These are phyloP conservation scores for Dalbergia cultrata DNA, from an alignment of 306 rosid genomes.

Conservation along the genomic window DNA sequence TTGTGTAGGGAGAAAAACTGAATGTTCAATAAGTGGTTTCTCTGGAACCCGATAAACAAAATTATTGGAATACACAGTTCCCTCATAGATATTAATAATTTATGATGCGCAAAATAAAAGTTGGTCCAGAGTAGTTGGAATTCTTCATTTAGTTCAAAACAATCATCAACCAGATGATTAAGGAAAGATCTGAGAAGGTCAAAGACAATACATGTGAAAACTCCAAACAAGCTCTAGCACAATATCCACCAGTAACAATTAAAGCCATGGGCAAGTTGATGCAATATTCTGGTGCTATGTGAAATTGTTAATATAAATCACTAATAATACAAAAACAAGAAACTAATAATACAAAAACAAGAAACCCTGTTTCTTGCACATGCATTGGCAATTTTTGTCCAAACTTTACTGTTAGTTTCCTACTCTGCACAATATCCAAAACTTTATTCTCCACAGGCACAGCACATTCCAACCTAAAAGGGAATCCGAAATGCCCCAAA, in stretches of 20 bases:
- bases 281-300: too few species aligned
- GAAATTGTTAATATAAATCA: too few species aligned
- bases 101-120: not conserved
- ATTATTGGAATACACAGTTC: not conserved
- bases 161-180: not conserved
- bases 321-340: too few species aligned
- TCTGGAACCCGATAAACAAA: not conserved
- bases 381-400: too few species aligned
- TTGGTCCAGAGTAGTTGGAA: constrained; percentile 19
- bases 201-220: not conserved
- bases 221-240: not conserved
- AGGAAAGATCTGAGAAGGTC: not conserved
- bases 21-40: constrained; percentile 16
- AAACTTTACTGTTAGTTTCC: too few species aligned
- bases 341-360: too few species aligned
- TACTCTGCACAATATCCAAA: too few species aligned
- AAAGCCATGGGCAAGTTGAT: not conserved
- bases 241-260: not conserved
- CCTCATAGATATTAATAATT: not conserved
- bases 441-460: too few species aligned
- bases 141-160: constrained; percentile 25
- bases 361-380: too few species aligned
- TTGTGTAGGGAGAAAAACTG: not conserved
- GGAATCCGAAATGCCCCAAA: too few species aligned
- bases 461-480: too few species aligned